Evolutionary conservation across 805 yeast species (phyloP), one percentile per base, ranked within the genome.

Genomic region (Martiniozyma abietophila): DNA sequence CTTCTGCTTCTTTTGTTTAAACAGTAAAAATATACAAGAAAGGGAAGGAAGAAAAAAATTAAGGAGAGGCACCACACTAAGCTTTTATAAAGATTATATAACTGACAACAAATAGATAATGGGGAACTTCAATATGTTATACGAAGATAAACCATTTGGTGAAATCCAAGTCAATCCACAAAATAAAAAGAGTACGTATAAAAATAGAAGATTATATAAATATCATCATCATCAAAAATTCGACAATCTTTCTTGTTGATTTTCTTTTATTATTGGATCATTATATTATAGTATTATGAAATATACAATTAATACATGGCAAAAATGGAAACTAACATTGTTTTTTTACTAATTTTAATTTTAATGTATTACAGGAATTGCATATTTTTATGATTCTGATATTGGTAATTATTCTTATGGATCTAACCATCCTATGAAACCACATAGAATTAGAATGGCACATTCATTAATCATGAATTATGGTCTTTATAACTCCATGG

Each of bases 361-460:
- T 34, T 34, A 40, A 31, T 26, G 29, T 56, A 56, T 47, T 45
- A 53, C 50, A 60, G n/a, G 81, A 27, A 86, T 80, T 20, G 89
- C 92, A 0, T 80, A 80, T 52, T 80, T 80, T 56, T 80, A 80
- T 51, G 89, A 80, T 56, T 74, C 95, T 19, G 98, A 89, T 56
- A 95, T 92, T 31, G 97, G 97, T 23, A 92, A 92, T 62, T 89
- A 89, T 60, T 95, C 96, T 29, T 92, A 92, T 55, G 97, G 97
- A 38, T 92, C 96, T 4, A 96, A 96, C 19, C 98, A 92, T 59
- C 96, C 96, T 26, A 92, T 92, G 98, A 92, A 92, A 56, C 98
- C 98, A 17, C 96, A 89, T 58, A 76, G 98, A 54, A 86, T 92
- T 63, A 80, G 97, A 74, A 88, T 92, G 95, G 94, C 97, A 6